phyloP scores from a whole-genome alignment of 441 rosid genomes.

The Mallotus repandus region DNA sequence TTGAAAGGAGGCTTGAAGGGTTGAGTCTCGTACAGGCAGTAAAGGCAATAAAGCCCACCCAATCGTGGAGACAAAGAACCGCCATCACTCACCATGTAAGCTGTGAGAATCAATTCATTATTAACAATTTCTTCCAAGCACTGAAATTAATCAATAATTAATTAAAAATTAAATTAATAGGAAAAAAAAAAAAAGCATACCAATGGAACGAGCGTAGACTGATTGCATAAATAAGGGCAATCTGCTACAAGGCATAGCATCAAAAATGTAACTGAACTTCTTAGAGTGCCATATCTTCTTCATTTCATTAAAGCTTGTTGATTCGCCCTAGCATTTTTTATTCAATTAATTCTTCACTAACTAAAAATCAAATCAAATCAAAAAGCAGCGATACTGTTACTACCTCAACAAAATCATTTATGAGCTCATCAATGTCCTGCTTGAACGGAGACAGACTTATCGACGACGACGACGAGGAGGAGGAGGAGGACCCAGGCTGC shows the following conservation, averaged over 20 bases:
- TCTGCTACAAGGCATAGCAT: constrained; percentile 52
- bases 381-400: background rate
- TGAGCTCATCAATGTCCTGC: constrained; percentile 72
- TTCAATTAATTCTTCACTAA: too few species aligned
- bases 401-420: constrained; percentile 63
- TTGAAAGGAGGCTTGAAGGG: constrained; percentile 74
- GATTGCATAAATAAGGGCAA: constrained; percentile 74
- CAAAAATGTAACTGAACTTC: constrained; percentile 69
- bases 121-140: background rate
- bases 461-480: too few species aligned
- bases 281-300: constrained; percentile 66
- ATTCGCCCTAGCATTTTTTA: constrained; percentile 36
- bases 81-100: constrained; percentile 45
- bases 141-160: too few species aligned
- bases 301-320: constrained; percentile 52
- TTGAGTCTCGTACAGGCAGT: constrained; percentile 76
- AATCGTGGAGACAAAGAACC: constrained; percentile 56
- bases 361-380: background rate
- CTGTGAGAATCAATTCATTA: constrained; percentile 34
- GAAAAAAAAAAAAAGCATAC: constrained; percentile 29
- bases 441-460: constrained; percentile 61
- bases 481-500: too few species aligned
- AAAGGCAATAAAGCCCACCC: constrained; percentile 86
- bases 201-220: constrained; percentile 61
- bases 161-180: too few species aligned